Base-by-base conservation (phyloP, 2,329 filamentous ascomycete genomes). In the Aspergillus ochraceus region DNA sequence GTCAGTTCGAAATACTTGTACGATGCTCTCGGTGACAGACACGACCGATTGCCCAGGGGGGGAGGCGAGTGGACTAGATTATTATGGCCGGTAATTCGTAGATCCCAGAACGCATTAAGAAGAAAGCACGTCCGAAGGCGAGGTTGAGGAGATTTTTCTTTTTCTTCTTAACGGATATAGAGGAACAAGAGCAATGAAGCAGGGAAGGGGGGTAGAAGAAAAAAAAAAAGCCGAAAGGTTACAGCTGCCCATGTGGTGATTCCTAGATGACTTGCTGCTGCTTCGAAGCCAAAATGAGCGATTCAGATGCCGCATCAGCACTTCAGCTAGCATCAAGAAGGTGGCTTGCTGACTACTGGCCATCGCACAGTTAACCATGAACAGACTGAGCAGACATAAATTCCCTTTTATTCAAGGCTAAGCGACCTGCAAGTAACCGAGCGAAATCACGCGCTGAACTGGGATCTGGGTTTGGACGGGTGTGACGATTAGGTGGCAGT, bases 351-450 rank as follows among this genome's bases (percentile, higher is more conserved):
- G 56, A 45, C 42, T 54, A 42, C 36, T 42, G 36, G 6, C 6
- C 36, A 42, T 42, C 36, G 36, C 36, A 42, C 29, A 39, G 8
- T 24, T n/a, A 47, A 24, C 22, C 26, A 29, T 29, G 26, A 9
- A 9, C 26, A 29, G 8, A 8, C 26, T 2, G 8, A 9, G 26
- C 26, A 29, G 26, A 29, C 24, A 24, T 4, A 24, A 24, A 24
- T 24, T 24, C 4, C 24, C 24, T 4, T 39, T 26, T 58, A 42
- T 26, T 57, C 49, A 46, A 58, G 55, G 53, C 54, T 60, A 57
- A 52, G 57, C 55, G 55, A 60, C 11, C 66, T 74, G 71, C 71
- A 74, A 63, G 67, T 63, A 68, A 53, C 67, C 71, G 68, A 58
- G 58, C 29, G 56, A 61, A 62, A 74, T 72, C 71, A 72, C 70